Base-by-base conservation (phyloP, 139 green algal genomes). In the Ulvella scutata region DNA sequence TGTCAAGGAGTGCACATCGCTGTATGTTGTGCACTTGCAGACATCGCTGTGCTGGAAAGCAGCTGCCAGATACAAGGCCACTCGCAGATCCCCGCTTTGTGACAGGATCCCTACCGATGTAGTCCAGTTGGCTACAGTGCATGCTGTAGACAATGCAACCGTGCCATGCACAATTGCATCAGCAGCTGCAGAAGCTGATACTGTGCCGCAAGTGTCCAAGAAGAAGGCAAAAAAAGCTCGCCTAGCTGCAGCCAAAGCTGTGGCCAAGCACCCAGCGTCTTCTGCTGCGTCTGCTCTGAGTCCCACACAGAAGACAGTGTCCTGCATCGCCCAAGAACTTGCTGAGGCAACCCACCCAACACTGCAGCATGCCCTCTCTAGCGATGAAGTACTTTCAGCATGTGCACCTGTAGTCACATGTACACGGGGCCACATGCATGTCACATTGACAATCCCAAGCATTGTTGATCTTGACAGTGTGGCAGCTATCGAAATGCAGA, bases 191-290 rank as follows among this genome's bases (percentile, higher is more conserved):
- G n/a, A n/a, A n/a, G n/a, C n/a, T n/a, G n/a, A n/a, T n/a, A n/a
- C n/a, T n/a, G n/a, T 79, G 26, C 73, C 80, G 1, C 26, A 17
- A 7, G 60, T 35, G 1, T 75, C 62, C 35, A 38, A 73, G 38
- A 77, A 74, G 10, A 23, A 59, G 31, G 61, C 36, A 0, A 37
- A 62, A 3, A 79, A 73, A 38, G 82, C 76, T 2, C 76, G 82
- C 61, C 26, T 13, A 4, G 20, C 37, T 74, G 23, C 40, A 34
- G 3, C 33, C 38, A 39, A 4, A 26, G 40, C 35, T 17, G 21
- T 4, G 38, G 4, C 20, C 21, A 73, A 34, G 26, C 72, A 76
- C n/a, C 72, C 35, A n/a, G 26, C 7, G 38, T 29, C n/a, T 51
- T 7, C 23, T 35, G 74, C 74, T 36, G 44, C 59, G 6, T n/a